A percentile compares a stretch with the other conserved stretches of the same genome.
Evolutionary conservation across 2,329 filamentous ascomycete species (phyloP).

Genomic region (Diaporthe sp.): DNA sequence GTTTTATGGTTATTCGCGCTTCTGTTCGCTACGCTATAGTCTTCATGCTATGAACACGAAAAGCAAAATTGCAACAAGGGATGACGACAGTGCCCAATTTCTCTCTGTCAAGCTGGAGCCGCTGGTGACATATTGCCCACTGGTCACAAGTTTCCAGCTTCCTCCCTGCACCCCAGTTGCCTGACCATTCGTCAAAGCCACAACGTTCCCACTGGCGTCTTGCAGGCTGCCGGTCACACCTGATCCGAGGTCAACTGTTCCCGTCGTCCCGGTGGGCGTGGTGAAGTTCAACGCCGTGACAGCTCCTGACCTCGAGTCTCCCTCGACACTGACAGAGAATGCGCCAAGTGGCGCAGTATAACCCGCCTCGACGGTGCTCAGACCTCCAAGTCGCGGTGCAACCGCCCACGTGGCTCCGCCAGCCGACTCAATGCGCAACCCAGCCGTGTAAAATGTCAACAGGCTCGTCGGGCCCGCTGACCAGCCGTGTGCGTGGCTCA

Average conservation of each 20-base stretch:
- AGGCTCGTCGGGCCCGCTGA: constrained; percentile 46
- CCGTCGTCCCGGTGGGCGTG: constrained; percentile 26
- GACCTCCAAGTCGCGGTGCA: constrained; percentile 51
- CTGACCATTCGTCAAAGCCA: constrained; percentile 13
- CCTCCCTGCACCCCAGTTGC: constrained; percentile 25
- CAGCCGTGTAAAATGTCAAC: constrained; percentile 53
- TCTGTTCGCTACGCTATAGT: neutral
- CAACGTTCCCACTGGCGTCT: neutral
- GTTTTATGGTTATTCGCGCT: neutral
- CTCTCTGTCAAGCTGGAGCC: neutral
- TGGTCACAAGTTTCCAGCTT: constrained; percentile 20
- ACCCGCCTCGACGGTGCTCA: constrained; percentile 38
- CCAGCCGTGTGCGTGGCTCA: constrained; percentile 51
- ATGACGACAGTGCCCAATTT: neutral
- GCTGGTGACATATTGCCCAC: constrained; percentile 1
- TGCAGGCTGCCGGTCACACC: constrained; percentile 18
- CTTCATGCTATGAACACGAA: neutral
- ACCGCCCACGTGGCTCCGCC: constrained; percentile 50
- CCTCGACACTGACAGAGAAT: constrained; percentile 27
- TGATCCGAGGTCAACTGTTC: constrained; percentile 27
- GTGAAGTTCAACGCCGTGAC: constrained; percentile 31
- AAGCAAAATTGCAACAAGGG: neutral
- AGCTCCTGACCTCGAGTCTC: constrained; percentile 8
- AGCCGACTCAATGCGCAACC: constrained; percentile 50
- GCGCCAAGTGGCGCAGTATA: constrained; percentile 21